Conservation (phyloP, 306 rosid species). For the Morella rubra region DNA sequence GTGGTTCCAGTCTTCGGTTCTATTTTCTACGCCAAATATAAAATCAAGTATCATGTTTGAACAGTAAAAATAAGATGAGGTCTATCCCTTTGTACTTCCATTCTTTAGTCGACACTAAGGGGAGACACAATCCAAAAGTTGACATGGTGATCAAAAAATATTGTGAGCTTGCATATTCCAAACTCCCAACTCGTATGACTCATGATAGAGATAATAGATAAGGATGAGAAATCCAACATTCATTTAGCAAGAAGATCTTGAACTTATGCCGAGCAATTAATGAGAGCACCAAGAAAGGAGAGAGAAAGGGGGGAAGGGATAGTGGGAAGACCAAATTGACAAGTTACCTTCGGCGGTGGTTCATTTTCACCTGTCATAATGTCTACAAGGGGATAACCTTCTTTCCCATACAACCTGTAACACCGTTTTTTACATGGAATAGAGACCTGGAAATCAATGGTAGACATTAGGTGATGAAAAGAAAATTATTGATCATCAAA, state of each 20-base stretch:
- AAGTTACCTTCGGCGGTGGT: conserved; percentile 86
- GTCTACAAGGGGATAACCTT: conserved; percentile 93
- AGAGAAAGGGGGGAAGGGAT: neutral
- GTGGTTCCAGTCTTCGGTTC: neutral
- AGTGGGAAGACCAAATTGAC: conserved; percentile 15
- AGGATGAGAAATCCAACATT: neutral
- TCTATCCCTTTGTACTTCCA: neutral
- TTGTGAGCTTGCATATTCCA: neutral
- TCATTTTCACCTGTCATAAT: conserved; percentile 94
- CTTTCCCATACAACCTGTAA: conserved; percentile 87
- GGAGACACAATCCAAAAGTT: neutral
- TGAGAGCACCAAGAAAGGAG: conserved; percentile 6
- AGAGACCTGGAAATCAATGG: conserved; percentile 66
- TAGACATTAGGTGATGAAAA: conserved; percentile 16
- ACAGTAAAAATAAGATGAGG: neutral
- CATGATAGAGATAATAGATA: neutral
- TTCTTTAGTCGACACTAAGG: neutral
- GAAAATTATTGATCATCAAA: conserved; percentile 9
- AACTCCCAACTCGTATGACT: neutral
- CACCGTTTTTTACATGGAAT: conserved; percentile 89
- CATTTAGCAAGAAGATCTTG: neutral
- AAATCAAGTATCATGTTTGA: neutral
- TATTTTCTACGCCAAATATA: neutral
- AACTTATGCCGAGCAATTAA: neutral
- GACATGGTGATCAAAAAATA: conserved; percentile 7